phyloP scores from a whole-genome alignment of 495 filamentous ascomycete genomes.

The Bacidia rubella region DNA sequence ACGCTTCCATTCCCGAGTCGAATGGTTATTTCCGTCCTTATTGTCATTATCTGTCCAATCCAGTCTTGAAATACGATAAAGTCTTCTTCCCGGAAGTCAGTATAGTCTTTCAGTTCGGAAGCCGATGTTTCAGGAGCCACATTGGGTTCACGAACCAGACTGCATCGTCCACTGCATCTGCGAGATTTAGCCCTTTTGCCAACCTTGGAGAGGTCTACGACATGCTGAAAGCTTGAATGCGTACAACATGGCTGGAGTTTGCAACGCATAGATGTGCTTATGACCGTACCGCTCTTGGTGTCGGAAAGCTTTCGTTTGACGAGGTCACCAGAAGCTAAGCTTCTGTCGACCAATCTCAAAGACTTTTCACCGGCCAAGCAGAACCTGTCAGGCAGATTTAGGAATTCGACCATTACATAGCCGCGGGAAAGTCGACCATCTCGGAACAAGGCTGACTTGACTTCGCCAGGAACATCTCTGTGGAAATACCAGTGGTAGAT shows the following conservation, averaged over 20 bases:
- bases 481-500: conserved; percentile 4
- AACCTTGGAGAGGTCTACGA: not conserved
- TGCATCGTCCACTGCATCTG: not conserved
- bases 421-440: conserved; percentile 11
- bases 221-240: not conserved
- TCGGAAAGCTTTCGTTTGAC: conserved; percentile 31
- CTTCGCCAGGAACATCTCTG: conserved; percentile 20
- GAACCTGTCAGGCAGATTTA: conserved; percentile 14
- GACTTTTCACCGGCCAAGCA: conserved; percentile 32
- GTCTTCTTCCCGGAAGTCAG: conserved; percentile 24
- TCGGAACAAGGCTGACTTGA: conserved; percentile 6
- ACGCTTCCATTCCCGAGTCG: conserved; percentile 24
- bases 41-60: conserved; percentile 24
- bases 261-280: conserved; percentile 24
- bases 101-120: conserved; percentile 20
- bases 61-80: conserved; percentile 26
- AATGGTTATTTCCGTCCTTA: conserved; percentile 22
- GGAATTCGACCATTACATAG: conserved; percentile 26
- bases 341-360: conserved; percentile 29
- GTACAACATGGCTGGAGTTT: conserved; percentile 21
- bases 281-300: conserved; percentile 29
- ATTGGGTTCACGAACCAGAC: not conserved
- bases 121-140: conserved; percentile 10
- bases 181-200: not conserved
- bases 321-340: conserved; percentile 27